phyloP scores from a whole-genome alignment of 73 alveolate genomes.

The Paramecium bursaria region DNA sequence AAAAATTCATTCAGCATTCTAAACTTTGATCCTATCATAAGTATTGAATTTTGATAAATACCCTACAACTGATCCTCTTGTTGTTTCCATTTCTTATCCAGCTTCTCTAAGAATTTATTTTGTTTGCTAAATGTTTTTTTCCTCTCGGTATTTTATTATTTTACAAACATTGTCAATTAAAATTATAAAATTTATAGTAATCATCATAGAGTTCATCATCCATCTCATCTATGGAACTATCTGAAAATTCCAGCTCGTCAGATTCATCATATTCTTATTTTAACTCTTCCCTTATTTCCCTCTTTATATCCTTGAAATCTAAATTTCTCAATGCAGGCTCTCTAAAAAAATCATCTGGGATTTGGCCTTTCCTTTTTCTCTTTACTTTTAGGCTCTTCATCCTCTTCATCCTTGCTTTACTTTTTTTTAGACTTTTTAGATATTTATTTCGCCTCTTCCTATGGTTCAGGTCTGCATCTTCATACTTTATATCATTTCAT shows the following conservation, averaged over 20 bases:
- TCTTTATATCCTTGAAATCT: too few relatives aligned
- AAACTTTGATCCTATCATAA: conserved; percentile 77
- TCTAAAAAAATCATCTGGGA: not conserved
- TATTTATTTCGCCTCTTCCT: not conserved
- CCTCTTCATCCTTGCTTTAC: not conserved
- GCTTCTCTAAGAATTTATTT: too few relatives aligned
- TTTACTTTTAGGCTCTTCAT: not conserved
- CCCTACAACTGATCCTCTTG: not conserved
- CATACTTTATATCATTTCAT: too few relatives aligned
- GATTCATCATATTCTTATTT: too few relatives aligned
- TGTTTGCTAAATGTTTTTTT: too few relatives aligned
- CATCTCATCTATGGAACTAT: too few relatives aligned
- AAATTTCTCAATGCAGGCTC: not conserved
- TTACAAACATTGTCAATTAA: too few relatives aligned
- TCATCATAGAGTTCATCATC: too few relatives aligned
- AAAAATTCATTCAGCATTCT: conserved; percentile 90
- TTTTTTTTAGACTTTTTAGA: not conserved
- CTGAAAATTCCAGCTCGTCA: too few relatives aligned
- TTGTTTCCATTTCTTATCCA: conserved; percentile 1
- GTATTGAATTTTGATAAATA: conserved; percentile 10
- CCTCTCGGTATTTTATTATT: too few relatives aligned
- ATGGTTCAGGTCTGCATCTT: not conserved
- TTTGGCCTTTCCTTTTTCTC: not conserved
- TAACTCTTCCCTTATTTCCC: too few relatives aligned
- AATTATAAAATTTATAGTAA: too few relatives aligned